Base-by-base conservation (phyloP, 2,329 filamentous ascomycete genomes). In the Drechmeria coniospora region DNA sequence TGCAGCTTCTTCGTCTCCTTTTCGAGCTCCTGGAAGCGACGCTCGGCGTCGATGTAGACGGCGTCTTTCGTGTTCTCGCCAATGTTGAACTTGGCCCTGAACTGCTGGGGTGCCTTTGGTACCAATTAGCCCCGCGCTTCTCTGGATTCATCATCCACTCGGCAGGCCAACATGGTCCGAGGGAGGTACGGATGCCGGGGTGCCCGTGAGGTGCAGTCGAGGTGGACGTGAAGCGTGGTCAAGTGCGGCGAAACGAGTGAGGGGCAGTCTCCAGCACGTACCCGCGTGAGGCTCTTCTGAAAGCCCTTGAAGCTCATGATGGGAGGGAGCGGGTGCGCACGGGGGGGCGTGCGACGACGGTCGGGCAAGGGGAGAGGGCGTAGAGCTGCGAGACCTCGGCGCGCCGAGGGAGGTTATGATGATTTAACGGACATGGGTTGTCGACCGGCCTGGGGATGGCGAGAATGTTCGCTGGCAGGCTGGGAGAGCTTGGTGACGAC, bases 281-380 rank as follows among this genome's bases (percentile, higher is more conserved):
- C 87, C 59, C 90, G 74, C 37, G 73, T 71, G 50, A 93, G 64
- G 62, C 79, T 79, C 67, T 94, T 95, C 53, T 79, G 75, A 48
- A 98, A 82, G 47, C 90, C 90, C 59, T 90, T 92, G 68, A 93
- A 86, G 71, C 86, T 94, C 90, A 98, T 95, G 50, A 29, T 47
- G 48, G 21, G 15, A 25, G 26, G 25, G 21, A 12, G 14, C 20
- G 8, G 19, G 24, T 11, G 27, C 26, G 15, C 18, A 16, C 20
- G 12, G 15, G 3, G 21, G n/a, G 22, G 11, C 10, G 12, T 8
- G 4, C 8, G 10, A 18, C 4, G n/a, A 21, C n/a, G 8, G 16
- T 15, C 7, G 5, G 11, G 14, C 3, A 10, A n/a, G 16, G 7
- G 13, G 21, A 23, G 8, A 16, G 31, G 13, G 15, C 15, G 21